These are phyloP conservation scores for Hypoxylon trugodes DNA, from an alignment of 495 filamentous ascomycete genomes.

Conservation along the genomic window DNA sequence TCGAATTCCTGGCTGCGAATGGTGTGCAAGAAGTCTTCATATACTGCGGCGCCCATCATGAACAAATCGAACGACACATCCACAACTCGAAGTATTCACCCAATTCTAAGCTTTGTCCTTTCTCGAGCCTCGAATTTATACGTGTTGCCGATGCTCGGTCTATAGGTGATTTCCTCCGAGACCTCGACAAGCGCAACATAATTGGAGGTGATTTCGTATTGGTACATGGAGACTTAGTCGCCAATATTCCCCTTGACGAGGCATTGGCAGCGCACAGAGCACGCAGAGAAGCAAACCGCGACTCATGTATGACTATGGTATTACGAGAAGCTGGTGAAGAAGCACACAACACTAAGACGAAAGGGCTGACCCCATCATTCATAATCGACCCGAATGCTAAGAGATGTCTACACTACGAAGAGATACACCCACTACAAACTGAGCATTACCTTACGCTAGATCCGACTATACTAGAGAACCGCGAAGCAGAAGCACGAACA, in stretches of 20 bases:
- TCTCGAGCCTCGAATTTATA: slow-evolving; percentile 82
- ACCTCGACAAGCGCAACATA: slow-evolving; percentile 85
- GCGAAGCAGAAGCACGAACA: slow-evolving; percentile 79
- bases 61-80: slow-evolving; percentile 87
- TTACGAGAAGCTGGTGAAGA: slow-evolving; percentile 77
- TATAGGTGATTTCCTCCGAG: slow-evolving; percentile 93
- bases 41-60: slow-evolving; percentile 90
- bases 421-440: slow-evolving; percentile 62
- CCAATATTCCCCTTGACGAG: slow-evolving; percentile 83
- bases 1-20: slow-evolving; percentile 94
- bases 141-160: slow-evolving; percentile 82
- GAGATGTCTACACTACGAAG: slow-evolving; percentile 92
- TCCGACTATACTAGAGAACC: slow-evolving; percentile 64
- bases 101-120: slow-evolving; percentile 74
- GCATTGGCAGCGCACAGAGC: slow-evolving; percentile 81
- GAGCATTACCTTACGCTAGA: slow-evolving; percentile 72
- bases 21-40: slow-evolving; percentile 92
- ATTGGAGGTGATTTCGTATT: slow-evolving; percentile 92
- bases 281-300: slow-evolving; percentile 83
- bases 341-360: slow-evolving; percentile 75
- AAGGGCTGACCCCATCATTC: slow-evolving; percentile 80
- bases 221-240: slow-evolving; percentile 93
- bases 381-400: slow-evolving; percentile 82
- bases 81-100: slow-evolving; percentile 57
- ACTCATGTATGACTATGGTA: slow-evolving; percentile 98